These are phyloP conservation scores for Exidia glandulosa DNA, from an alignment of 768 basidiomycete genomes.

Conservation along the genomic window DNA sequence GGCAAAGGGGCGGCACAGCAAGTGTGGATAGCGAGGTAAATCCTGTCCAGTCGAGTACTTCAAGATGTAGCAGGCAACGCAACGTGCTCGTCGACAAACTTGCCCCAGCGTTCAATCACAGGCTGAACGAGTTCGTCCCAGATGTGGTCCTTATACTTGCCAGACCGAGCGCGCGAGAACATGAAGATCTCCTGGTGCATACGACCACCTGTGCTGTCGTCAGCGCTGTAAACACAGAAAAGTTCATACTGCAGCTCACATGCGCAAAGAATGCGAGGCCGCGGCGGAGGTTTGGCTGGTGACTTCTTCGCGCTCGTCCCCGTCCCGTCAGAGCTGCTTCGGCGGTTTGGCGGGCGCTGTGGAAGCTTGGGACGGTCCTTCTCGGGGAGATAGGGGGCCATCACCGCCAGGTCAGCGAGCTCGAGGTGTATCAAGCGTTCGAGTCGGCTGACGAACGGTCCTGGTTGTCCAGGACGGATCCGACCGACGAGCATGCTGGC, in stretches of 20 bases:
- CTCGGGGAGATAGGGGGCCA: slow-evolving; percentile 43
- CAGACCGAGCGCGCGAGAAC: slow-evolving; percentile 44
- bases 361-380: slow-evolving; percentile 2
- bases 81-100: slow-evolving; percentile 34
- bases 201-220: slow-evolving; percentile 32
- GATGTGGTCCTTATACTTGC: slow-evolving; percentile 50
- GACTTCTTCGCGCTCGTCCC: slow-evolving; percentile 8
- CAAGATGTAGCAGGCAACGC: not conserved
- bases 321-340: slow-evolving; percentile 2
- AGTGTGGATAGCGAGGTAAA: not conserved
- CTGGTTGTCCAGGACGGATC: slow-evolving; percentile 49
- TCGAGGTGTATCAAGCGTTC: slow-evolving; percentile 77
- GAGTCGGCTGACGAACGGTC: slow-evolving; percentile 58
- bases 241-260: slow-evolving; percentile 20
- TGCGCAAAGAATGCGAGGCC: slow-evolving; percentile 36
- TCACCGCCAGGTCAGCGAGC: slow-evolving; percentile 53
- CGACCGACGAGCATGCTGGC: slow-evolving; percentile 52
- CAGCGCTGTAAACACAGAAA: not conserved
- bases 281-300: slow-evolving; percentile 11
- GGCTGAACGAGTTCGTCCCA: slow-evolving; percentile 68
- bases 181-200: slow-evolving; percentile 74
- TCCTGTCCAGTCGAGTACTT: too few species aligned
- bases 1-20: not conserved
- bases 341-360: slow-evolving; percentile 3
- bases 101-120: slow-evolving; percentile 69